Percentiles rank a stretch among this genome's conserved stretches.
Evolutionary conservation across 2,329 filamentous ascomycete genomes (phyloP).

Genomic region (Colletotrichum lupini): DNA sequence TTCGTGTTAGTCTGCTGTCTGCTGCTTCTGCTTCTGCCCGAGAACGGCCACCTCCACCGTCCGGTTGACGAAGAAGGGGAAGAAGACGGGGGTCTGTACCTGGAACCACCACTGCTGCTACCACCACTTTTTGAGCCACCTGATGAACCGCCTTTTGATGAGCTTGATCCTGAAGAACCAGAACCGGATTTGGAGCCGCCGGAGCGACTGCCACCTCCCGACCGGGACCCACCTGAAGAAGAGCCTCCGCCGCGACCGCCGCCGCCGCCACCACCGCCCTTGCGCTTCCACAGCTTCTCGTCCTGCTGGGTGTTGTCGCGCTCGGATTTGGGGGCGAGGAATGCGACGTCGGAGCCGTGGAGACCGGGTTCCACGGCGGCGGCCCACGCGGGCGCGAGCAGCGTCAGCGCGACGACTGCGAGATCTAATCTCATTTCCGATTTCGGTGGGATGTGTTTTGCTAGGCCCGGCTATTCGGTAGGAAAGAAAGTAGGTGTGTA

Average conservation of each 20-base stretch:
- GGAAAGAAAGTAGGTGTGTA: neutral
- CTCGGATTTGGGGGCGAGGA: slow-evolving; percentile 36
- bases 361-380: slow-evolving; percentile 39
- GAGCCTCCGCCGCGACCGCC: slow-evolving; percentile 50
- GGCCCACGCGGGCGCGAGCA: slow-evolving; percentile 38
- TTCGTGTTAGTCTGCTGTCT: neutral
- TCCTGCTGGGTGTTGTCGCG: slow-evolving; percentile 34
- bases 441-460: neutral
- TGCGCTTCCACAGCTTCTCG: slow-evolving; percentile 68
- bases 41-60: neutral
- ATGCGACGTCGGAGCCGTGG: slow-evolving; percentile 24
- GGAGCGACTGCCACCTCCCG: neutral
- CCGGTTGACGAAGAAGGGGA: slow-evolving; percentile 9
- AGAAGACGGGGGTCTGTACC: slow-evolving; percentile 11
- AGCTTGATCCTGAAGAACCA: slow-evolving; percentile 36
- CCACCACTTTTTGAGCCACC: slow-evolving; percentile 17
- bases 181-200: slow-evolving; percentile 19
- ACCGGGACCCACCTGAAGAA: slow-evolving; percentile 25
- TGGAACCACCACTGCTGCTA: slow-evolving; percentile 33
- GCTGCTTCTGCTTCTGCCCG: neutral
- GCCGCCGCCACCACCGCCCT: slow-evolving; percentile 68
- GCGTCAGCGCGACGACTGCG: slow-evolving; percentile 43
- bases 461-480: neutral
- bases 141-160: slow-evolving; percentile 40
- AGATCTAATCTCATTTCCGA: slow-evolving; percentile 47